Evolutionary conservation across 768 basidiomycete species (phyloP).

Genomic region (Lactarius deliciosus): DNA sequence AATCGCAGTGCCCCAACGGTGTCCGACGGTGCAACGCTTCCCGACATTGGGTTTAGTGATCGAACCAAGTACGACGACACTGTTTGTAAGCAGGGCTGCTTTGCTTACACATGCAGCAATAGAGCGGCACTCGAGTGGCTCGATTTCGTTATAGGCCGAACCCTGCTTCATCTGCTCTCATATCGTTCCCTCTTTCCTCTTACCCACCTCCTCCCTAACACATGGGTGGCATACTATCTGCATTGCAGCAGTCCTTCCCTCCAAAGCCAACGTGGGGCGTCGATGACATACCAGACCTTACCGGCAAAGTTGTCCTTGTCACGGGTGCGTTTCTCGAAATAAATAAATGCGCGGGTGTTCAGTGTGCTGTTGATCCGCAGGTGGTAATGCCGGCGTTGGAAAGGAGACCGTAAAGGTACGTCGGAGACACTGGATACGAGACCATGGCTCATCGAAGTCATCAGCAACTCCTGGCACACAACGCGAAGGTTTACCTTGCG

Average conservation of each 20-base stretch:
- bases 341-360: constrained; percentile 41
- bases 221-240: not conserved
- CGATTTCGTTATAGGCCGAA: not conserved
- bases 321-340: constrained; percentile 36
- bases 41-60: too few species aligned
- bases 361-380: constrained; percentile 18
- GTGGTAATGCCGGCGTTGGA: constrained; percentile 51
- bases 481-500: constrained; percentile 68
- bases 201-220: not conserved
- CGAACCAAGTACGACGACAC: too few species aligned
- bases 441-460: not conserved
- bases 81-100: too few species aligned
- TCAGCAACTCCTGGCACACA: constrained; percentile 52
- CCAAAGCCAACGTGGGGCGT: constrained; percentile 45
- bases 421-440: not conserved
- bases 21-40: too few species aligned
- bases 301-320: not conserved
- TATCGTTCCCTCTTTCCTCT: not conserved
- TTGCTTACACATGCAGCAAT: too few species aligned
- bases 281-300: constrained; percentile 33
- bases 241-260: constrained; percentile 37
- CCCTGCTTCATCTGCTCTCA: not conserved
- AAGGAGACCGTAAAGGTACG: constrained; percentile 57
- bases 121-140: too few species aligned
- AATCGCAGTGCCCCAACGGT: too few species aligned